Base-by-base conservation (phyloP, 352 stramenopile genomes). In the Phytopythium sindhum region DNA sequence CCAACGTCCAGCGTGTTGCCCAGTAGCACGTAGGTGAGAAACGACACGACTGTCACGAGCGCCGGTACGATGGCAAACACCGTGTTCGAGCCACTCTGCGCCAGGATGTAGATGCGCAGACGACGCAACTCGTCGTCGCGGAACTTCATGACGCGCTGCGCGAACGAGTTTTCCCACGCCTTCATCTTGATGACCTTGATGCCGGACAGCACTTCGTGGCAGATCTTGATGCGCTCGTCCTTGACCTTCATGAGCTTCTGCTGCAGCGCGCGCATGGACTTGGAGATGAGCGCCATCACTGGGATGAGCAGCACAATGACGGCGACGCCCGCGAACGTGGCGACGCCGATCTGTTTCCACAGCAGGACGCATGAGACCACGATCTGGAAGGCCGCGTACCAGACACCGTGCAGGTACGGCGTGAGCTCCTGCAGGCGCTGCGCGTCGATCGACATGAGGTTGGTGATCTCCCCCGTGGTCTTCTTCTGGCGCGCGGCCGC, bases 381-480 rank as follows among this genome's bases (percentile, higher is more conserved):
- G 64, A 93, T 92, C 74, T 93, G 85, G 72, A 91, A 93, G 2
- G 78, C 63, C 12, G 92, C 91, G 57, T 91, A 93, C 78, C 95
- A 93, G 47, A 97, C 86, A 52, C 95, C 90, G 64, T 98, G 85
- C 21, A 98, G 66, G 72, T 98, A 99, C 26, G 91, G 87, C 57
- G 94, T 98, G 51, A 98, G 80, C 54, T 98, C 91, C 70, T 99
- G 97, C 50, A 99, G 78, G 15, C 94, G 84, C 75, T 98, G 86
- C 14, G 95, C 95, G 75, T 99, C 97, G 70, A 98, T 98, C 10
- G 92, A 97, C 82, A 99, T 98, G 37, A 99, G 87, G 70, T 99
- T 99, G 15, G 93, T 97, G 68, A 99, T 98, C 80, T 99, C 93
- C 56, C 96, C 96, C 26, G 92, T 86, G 35, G 81, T 96, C 59